Base-by-base conservation (phyloP, 768 basidiomycete species). In the Mycena capillaripes region DNA sequence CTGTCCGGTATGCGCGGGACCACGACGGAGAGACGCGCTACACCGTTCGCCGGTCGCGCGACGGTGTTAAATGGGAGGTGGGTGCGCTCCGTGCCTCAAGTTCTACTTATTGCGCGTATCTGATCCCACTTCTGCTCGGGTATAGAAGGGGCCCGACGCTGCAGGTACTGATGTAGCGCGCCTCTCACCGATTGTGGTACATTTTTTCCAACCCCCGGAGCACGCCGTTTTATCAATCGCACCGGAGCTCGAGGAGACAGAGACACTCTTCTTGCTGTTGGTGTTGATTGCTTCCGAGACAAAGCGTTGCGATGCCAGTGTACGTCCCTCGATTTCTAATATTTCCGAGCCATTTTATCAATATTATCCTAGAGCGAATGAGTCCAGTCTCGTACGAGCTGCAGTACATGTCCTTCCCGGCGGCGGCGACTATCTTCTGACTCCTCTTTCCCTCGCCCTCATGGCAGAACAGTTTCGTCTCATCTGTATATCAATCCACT, bases 11-110 rank as follows among this genome's bases (percentile, higher is more conserved):
- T 27, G 59, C 59, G 25, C 23, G 42, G 8, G 59, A 61, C 38
- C 40, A 23, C 16, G 59, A 61, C 17, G 59, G 59, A 23, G 25
- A 61, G 59, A 61, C 46, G 59, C 59, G 59, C 4, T 61, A 61
- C 25, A 46, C 27, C 14, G 42, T 61, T 27, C 59, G 59, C 19
- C 40, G 27, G 0, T 29, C 59, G 16, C 59, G 27, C 16, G 59
- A 61, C 14, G 59, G 30, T 36, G 40, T 23, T n/a, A 44, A 61
- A 44, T 61, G 59, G 59, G 25, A 44, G 59, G 59, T 61, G 21
- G 5, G 59, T 29, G 36, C 59, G 19, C 36, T 38, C 14, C 36
- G 36, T 7, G 14, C 16, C 16, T 23, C 21, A 10, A 29, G 2
- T n/a, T 29, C 5, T 29, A 16, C 38, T 16, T 29, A 40, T 42